These are phyloP conservation scores for Sequoia sempervirens DNA, from an alignment of 75 land plant genomes.

Conservation along the genomic window DNA sequence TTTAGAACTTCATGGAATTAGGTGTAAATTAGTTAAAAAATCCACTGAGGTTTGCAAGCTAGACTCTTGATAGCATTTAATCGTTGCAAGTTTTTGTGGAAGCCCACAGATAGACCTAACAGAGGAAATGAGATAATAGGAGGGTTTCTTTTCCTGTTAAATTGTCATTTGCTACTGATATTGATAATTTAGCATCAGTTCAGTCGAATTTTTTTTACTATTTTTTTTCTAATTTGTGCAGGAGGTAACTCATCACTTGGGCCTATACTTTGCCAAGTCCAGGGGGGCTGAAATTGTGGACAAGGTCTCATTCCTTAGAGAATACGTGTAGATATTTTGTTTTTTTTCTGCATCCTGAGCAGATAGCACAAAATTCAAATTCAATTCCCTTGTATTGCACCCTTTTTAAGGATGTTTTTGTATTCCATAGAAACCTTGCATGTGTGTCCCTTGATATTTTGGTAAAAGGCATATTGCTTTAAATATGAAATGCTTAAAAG, in stretches of 20 bases:
- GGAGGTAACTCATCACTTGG: slow-evolving; percentile 33
- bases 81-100: no score
- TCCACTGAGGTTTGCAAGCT: no score
- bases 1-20: neutral
- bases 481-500: neutral
- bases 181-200: neutral
- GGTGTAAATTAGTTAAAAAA: neutral
- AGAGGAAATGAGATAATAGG: neutral
- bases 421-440: neutral
- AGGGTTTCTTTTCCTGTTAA: neutral
- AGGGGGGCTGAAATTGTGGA: slow-evolving; percentile 24
- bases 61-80: neutral
- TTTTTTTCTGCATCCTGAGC: neutral
- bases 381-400: neutral
- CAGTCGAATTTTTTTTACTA: no score
- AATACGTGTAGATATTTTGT: neutral
- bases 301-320: slow-evolving; percentile 4
- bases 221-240: slow-evolving; percentile 9
- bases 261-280: slow-evolving; percentile 29
- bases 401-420: neutral
- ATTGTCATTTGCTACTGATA: neutral
- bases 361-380: neutral
- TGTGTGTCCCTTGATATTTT: neutral
- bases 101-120: neutral
- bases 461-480: neutral